Base-by-base conservation (phyloP, 192 early-diverging fungal genomes). In the Umbelopsis ramanniana region DNA sequence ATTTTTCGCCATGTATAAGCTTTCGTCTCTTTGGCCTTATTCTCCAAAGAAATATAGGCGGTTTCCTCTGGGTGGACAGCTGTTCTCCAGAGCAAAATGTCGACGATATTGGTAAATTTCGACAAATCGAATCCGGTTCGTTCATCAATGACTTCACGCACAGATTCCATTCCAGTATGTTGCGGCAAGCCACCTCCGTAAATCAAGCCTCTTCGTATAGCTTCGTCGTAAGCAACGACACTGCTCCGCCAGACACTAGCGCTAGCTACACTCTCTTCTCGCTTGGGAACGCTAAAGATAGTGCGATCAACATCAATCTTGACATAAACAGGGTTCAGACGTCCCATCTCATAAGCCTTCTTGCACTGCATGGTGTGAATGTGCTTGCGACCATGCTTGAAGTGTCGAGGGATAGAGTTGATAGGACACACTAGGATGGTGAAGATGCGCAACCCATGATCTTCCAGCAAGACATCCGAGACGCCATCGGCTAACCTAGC, bases 51-150 rank as follows among this genome's bases (percentile, higher is more conserved):
- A 9, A 82, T 82, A 57, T 85, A 92, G 0, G 90, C 93, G 0
- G 78, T 73, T 46, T 92, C 90, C 17, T 94, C 88, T 22, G 90
- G 90, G 48, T 82, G 71, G 26, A 85, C 71, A 0, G 80, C 76
- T n/a, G 88, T 83, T 17, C 94, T 84, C 90, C 91, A 94, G n/a
- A 84, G 76, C 46, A 96, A 80, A 0, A 96, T 69, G 68, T 95
- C 92, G 14, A 87, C 76, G 46, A 96, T 84, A 70, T 87, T 90
- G 15, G 77, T 67, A 67, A 96, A 95, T 55, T 85, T 73, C 4
- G 79, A 76, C 55, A 96, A 72, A 72, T 96, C 90, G 26, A 85
- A 82, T 26, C 86, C 85, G 4, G 92, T 87, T 38, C 82, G 82
- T 73, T 94, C 93, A 70, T 95, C 94, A 38, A 89, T 54, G 7